A percentile compares a stretch with the other conserved stretches of the same genome.
Evolutionary conservation across 2,329 filamentous ascomycete genomes (phyloP).

Genomic region (Chaetomiaceae sp.): DNA sequence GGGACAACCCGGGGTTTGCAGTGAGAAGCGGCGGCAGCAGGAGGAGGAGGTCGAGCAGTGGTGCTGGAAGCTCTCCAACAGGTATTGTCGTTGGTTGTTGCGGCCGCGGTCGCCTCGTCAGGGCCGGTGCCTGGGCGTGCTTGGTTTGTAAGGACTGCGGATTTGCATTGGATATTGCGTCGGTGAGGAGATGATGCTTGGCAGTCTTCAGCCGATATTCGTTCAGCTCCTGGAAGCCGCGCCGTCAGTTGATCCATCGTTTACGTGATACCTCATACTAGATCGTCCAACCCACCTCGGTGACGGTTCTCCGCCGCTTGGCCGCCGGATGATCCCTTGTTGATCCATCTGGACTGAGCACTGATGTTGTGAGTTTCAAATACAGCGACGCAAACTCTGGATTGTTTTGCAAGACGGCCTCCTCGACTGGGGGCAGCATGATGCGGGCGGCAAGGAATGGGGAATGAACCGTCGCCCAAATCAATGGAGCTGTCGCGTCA

Average conservation of each 20-base stretch:
- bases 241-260: neutral
- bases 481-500: constrained; percentile 1
- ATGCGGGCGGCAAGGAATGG: constrained; percentile 3
- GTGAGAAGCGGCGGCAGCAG: constrained; percentile 51
- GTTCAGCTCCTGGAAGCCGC: constrained; percentile 42
- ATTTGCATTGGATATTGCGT: constrained; percentile 44
- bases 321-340: constrained; percentile 49
- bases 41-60: constrained; percentile 50
- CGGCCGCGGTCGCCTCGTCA: constrained; percentile 20
- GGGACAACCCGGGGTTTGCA: constrained; percentile 30
- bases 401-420: constrained; percentile 50
- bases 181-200: constrained; percentile 47
- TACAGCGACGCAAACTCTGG: constrained; percentile 59
- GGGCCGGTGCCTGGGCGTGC: constrained; percentile 11
- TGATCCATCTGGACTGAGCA: constrained; percentile 56
- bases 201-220: constrained; percentile 45
- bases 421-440: constrained; percentile 58
- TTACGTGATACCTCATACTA: too few relatives aligned
- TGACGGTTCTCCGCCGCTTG: constrained; percentile 47
- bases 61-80: constrained; percentile 22
- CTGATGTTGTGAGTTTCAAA: constrained; percentile 46
- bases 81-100: constrained; percentile 25
- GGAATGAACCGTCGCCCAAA: neutral
- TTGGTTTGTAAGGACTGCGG: constrained; percentile 16
- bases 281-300: constrained; percentile 42